Base-by-base conservation (phyloP, 179 eudicot genomes). In the Carnegiea gigantea region DNA sequence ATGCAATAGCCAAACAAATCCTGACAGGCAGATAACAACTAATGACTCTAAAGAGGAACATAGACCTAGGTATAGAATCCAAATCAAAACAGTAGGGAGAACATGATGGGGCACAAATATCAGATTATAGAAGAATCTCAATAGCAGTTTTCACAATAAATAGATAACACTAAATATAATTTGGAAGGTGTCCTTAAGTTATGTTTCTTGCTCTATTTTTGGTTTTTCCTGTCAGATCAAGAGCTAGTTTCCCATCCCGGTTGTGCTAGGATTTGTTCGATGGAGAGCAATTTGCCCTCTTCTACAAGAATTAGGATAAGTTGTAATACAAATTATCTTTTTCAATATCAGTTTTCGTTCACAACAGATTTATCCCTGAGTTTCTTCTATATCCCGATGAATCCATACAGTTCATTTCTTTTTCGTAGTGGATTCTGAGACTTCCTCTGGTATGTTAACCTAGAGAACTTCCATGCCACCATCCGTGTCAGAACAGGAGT, bases 81-180 rank as follows among this genome's bases (percentile, higher is more conserved):
- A 67, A 67, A 67, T 0, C 36, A 26, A 23, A 23, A 40, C 44
- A 40, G 6, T 40, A 8, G 38, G 40, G 72, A 28, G 72, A 67
- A 67, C 38, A 67, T 67, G 38, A 67, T 0, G n/a, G 6, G 6
- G 17, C 20, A 67, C 72, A 26, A 28, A 67, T 26, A 67, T 67
- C 36, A n/a, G 68, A 67, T 26, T 30, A 67, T 67, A 67, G 18
- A 67, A 26, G 72, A 28, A 67, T 67, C 72, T 67, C 72, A 28
- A 26, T 5, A 28, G 20, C 40, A 21, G 38, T 3, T 67, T 28
- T 67, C 13, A 28, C 72, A 67, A 28, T 28, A 26, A 67, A 40
- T 40, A 40, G 44, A 40, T 40, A 23, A n/a, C 2, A n/a, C 68
- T 62, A 7, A 62, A 62, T 9, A 62, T 62, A n/a, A 62, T 23